Percentiles rank a stretch among this genome's conserved stretches.
phyloP scores from a whole-genome alignment of 306 rosid species.

The Lathyrus oleraceus region DNA sequence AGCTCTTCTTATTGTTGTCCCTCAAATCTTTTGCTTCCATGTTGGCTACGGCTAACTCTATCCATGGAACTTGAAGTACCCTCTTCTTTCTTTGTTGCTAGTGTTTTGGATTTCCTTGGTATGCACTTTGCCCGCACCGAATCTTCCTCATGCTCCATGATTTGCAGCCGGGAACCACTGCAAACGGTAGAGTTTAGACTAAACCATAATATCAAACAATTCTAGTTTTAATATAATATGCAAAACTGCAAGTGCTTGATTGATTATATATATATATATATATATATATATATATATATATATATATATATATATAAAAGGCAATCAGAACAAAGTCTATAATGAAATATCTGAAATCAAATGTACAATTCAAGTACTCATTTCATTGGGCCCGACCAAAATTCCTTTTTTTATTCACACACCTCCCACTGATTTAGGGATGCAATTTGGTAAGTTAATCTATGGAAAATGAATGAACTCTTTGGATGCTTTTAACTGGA shows the following conservation, averaged over 20 bases:
- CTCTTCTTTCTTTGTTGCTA: constrained; percentile 53
- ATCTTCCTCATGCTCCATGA: constrained; percentile 59
- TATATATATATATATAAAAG: too few relatives aligned
- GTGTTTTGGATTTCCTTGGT: constrained; percentile 69
- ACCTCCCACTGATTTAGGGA: constrained; percentile 20
- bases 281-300: too few relatives aligned
- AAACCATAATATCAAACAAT: not conserved
- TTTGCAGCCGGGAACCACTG: constrained; percentile 71
- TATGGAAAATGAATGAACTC: constrained; percentile 23
- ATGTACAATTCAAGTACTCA: constrained; percentile 6
- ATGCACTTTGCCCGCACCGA: constrained; percentile 75
- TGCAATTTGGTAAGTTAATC: constrained; percentile 38
- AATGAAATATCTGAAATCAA: constrained; percentile 20
- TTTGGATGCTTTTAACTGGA: constrained; percentile 36
- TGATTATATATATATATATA: too few relatives aligned
- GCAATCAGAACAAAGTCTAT: constrained; percentile 18
- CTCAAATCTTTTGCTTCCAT: constrained; percentile 62
- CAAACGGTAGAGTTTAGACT: constrained; percentile 28
- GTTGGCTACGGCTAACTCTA: constrained; percentile 39
- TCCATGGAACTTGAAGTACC: constrained; percentile 35
- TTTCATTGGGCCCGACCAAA: constrained; percentile 11
- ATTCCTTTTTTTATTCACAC: not conserved
- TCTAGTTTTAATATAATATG: not conserved
- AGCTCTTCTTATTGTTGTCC: constrained; percentile 26
- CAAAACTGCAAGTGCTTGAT: not conserved